Conservation (phyloP, 805 yeast genomes). For the Tetrapisispora fleetii region DNA sequence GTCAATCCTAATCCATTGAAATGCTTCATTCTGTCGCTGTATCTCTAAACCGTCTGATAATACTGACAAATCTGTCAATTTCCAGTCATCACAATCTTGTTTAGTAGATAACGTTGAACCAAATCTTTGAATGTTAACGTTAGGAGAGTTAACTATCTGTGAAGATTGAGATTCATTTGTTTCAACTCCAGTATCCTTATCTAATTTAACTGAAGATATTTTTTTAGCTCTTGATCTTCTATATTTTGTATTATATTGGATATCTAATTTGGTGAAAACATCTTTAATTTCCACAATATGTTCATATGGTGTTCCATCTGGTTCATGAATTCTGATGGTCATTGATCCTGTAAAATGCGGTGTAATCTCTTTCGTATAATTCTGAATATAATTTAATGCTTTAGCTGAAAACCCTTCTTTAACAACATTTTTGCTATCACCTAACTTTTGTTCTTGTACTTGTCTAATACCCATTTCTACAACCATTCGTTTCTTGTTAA, state of each 20-base stretch:
- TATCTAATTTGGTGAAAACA: slow-evolving; percentile 74
- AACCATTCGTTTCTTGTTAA: slow-evolving; percentile 87
- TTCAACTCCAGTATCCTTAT: slow-evolving; percentile 20
- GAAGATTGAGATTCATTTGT: neutral
- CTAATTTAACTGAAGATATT: neutral
- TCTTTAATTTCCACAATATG: slow-evolving; percentile 91
- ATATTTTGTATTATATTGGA: slow-evolving; percentile 90
- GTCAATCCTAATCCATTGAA: slow-evolving; percentile 97
- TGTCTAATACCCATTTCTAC: slow-evolving; percentile 93
- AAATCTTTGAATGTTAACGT: slow-evolving; percentile 25
- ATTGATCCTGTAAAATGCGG: slow-evolving; percentile 79
- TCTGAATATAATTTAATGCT: slow-evolving; percentile 18
- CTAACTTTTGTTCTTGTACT: slow-evolving; percentile 59
- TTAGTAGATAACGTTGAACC: slow-evolving; percentile 68
- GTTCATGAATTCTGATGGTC: slow-evolving; percentile 94
- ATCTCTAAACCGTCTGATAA: slow-evolving; percentile 29
- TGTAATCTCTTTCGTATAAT: slow-evolving; percentile 14
- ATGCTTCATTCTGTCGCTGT: slow-evolving; percentile 57
- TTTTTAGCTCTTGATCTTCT: slow-evolving; percentile 64
- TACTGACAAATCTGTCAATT: slow-evolving; percentile 56
- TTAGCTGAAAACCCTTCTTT: slow-evolving; percentile 22
- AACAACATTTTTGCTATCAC: slow-evolving; percentile 19
- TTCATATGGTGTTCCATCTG: slow-evolving; percentile 97
- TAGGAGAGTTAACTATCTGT: neutral
- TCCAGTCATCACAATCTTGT: slow-evolving; percentile 61